Percentiles rank a stretch among this genome's conserved stretches.
Evolutionary conservation across 2,329 filamentous ascomycete species (phyloP).

Genomic region (Botryotinia convoluta): DNA sequence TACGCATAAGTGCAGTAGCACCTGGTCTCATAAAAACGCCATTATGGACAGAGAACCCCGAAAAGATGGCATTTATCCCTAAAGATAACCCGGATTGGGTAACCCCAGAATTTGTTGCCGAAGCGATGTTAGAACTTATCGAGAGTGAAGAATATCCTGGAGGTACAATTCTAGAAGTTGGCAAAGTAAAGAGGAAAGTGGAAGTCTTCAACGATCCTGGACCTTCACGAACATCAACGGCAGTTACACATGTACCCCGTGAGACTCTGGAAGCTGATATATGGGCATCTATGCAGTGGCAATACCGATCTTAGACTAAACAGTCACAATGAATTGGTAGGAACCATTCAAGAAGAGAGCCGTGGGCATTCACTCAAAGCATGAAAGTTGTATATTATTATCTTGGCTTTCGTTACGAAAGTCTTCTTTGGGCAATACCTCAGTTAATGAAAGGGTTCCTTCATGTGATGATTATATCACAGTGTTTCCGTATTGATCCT

Average conservation of each 20-base stretch:
- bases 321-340: neutral
- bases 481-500: neutral
- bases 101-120: constrained; percentile 44
- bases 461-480: neutral
- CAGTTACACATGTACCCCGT: neutral
- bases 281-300: constrained; percentile 15
- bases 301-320: neutral
- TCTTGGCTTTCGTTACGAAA: neutral
- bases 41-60: constrained; percentile 46
- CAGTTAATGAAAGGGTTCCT: neutral
- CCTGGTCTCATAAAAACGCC: constrained; percentile 45
- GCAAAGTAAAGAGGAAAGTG: constrained; percentile 39
- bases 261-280: neutral
- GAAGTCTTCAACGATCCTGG: constrained; percentile 42
- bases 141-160: constrained; percentile 40
- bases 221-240: constrained; percentile 28
- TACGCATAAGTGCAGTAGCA: constrained; percentile 46
- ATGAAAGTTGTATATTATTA: neutral
- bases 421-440: too few relatives aligned
- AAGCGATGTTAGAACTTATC: constrained; percentile 45
- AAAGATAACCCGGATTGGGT: constrained; percentile 41
- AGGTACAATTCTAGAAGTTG: constrained; percentile 46
- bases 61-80: constrained; percentile 42
- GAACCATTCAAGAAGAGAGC: neutral
- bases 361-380: neutral